A percentile compares a stretch with the other conserved stretches of the same genome.
phyloP scores from a whole-genome alignment of 352 stramenopile species.

The Phytophthora nicotianae region DNA sequence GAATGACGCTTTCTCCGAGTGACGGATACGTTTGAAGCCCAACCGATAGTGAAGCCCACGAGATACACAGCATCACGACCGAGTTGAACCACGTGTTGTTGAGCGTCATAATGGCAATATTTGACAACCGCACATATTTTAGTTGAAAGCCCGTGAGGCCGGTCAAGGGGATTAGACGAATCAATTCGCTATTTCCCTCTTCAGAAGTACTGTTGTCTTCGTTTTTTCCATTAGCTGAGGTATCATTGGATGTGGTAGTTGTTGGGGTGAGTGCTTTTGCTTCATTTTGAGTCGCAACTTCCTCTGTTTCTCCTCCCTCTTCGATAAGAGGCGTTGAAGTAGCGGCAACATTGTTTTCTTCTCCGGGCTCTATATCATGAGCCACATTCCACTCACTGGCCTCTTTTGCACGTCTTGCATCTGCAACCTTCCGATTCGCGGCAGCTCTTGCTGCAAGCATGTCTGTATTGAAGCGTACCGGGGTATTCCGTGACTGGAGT shows the following conservation, averaged over 20 bases:
- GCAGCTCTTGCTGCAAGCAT: conserved; percentile 37
- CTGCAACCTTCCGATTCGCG: conserved; percentile 30
- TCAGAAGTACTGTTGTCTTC: background rate
- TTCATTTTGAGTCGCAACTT: conserved; percentile 4
- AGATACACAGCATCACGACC: conserved; percentile 76
- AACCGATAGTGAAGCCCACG: conserved; percentile 80
- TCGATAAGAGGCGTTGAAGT: conserved; percentile 7
- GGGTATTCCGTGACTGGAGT: too few species aligned
- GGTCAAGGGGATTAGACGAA: conserved; percentile 41
- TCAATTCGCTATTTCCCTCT: conserved; percentile 34
- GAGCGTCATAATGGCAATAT: conserved; percentile 50
- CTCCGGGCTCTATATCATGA: conserved; percentile 19
- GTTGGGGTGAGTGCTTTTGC: conserved; percentile 1
- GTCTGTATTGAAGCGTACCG: conserved; percentile 7
- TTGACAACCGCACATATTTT: conserved; percentile 44
- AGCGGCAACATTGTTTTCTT: background rate
- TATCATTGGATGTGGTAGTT: background rate
- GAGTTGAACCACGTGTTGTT: conserved; percentile 69
- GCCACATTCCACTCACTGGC: conserved; percentile 28
- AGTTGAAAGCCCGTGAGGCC: conserved; percentile 38
- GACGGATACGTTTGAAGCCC: conserved; percentile 79
- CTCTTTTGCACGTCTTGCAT: conserved; percentile 27
- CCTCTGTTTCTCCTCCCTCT: background rate
- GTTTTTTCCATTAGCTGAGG: conserved; percentile 3
- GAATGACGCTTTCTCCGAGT: conserved; percentile 41